A percentile compares a stretch with the other conserved stretches of the same genome.
Conservation (phyloP, 108 stramenopile genomes). For the Nitzschia putrida region DNA sequence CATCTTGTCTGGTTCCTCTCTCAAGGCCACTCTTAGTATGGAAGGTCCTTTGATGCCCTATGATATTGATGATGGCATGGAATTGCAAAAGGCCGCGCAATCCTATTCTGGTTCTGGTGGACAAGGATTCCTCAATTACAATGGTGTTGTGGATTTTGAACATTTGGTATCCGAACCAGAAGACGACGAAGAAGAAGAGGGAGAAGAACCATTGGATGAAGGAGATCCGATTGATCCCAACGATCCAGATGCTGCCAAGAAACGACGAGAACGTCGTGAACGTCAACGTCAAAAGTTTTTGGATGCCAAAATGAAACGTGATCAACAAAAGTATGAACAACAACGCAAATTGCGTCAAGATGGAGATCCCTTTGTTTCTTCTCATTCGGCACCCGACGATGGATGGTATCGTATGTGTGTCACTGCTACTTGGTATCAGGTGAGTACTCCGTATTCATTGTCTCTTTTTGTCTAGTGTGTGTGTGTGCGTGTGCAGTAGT, state of each 20-base stretch:
- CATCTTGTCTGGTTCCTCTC: conserved; percentile 57
- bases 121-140: conserved; percentile 7
- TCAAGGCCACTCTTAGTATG: conserved; percentile 51
- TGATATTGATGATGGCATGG: conserved; percentile 31
- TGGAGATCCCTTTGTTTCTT: conserved; percentile 67
- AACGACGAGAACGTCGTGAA: conserved; percentile 29
- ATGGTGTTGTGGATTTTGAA: conserved; percentile 64
- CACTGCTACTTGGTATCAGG: conserved; percentile 41
- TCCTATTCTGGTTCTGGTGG: conserved; percentile 11
- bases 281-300: conserved; percentile 39
- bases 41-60: conserved; percentile 70
- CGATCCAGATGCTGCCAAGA: conserved; percentile 37
- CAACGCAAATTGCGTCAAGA: conserved; percentile 46
- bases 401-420: conserved; percentile 87
- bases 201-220: conserved; percentile 12
- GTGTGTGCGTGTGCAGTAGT: neutral
- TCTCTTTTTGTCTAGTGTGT: neutral
- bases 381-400: conserved; percentile 38
- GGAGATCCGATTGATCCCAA: conserved; percentile 34
- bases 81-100: conserved; percentile 24
- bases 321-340: conserved; percentile 34
- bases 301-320: conserved; percentile 35
- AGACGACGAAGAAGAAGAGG: conserved; percentile 30
- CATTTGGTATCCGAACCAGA: conserved; percentile 41
- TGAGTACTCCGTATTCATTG: conserved; percentile 22